Percentiles rank a stretch among this genome's conserved stretches.
Evolutionary conservation across 352 stramenopile genomes (phyloP).

Genomic region (Nothophytophthora sp.): DNA sequence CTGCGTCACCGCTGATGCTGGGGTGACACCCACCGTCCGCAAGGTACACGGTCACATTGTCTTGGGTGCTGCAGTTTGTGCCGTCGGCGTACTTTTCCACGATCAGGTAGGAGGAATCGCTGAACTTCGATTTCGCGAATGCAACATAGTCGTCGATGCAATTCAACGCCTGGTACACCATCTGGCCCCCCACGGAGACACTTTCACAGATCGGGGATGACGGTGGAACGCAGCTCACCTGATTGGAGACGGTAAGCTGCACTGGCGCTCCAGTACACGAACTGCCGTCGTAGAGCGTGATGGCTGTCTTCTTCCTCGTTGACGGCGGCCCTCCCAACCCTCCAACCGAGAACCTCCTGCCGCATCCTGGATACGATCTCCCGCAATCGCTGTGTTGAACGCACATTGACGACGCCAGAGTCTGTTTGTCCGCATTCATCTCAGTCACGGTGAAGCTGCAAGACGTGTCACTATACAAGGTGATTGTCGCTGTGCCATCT

Average conservation of each 20-base stretch:
- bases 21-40: slow-evolving; percentile 13
- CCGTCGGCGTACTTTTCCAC: slow-evolving; percentile 10
- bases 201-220: slow-evolving; percentile 1
- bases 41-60: slow-evolving; percentile 3
- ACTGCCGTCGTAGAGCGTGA: slow-evolving; percentile 9
- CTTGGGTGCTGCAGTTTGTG: slow-evolving; percentile 7
- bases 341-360: neutral
- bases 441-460: too few relatives aligned
- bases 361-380: too few relatives aligned
- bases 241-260: neutral
- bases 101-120: slow-evolving; percentile 1
- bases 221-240: neutral
- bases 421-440: too few relatives aligned
- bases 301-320: slow-evolving; percentile 1
- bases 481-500: too few relatives aligned
- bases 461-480: too few relatives aligned
- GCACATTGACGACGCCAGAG: too few relatives aligned
- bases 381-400: too few relatives aligned
- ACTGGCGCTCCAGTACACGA: slow-evolving; percentile 4
- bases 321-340: neutral
- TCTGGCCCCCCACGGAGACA: neutral
- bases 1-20: neutral
- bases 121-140: slow-evolving; percentile 1
- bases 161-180: slow-evolving; percentile 5
- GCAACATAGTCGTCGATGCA: slow-evolving; percentile 1